Base-by-base conservation (phyloP, 495 filamentous ascomycete species). In the Penicillium coprophilum region DNA sequence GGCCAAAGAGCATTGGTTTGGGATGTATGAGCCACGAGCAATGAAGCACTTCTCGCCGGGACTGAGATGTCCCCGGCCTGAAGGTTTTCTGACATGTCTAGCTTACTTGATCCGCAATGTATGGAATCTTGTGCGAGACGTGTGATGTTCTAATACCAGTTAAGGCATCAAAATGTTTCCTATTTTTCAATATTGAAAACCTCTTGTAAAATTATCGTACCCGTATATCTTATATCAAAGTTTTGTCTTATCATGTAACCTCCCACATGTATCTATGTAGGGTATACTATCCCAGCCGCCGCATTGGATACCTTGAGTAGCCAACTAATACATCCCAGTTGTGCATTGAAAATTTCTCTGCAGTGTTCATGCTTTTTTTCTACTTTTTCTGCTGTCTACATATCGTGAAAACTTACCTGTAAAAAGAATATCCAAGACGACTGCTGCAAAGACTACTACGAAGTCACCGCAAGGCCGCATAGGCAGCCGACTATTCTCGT, bases 11-110 rank as follows among this genome's bases (percentile, higher is more conserved):
- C 71, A 65, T 73, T 72, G 70, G 64, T 70, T 74, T 73, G 72
- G 74, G 67, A 74, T 75, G 72, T 76, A 77, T 77, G 74, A 77
- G 74, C 74, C 73, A 77, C 70, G 74, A 77, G 71, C 71, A 75
- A 77, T 73, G 70, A 76, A 76, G 71, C 68, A 70, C 66, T 62
- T 59, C 60, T 56, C 53, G 58, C 40, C 59, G 55, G 65, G 58
- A 54, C 52, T 13, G 21, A 55, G 17, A 27, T 21, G 52, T 55
- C 44, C 59, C 58, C 57, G 60, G 43, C 61, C 56, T 30, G 46
- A 49, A 63, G 67, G 59, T 72, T 72, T 73, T 73, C 65, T 60
- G 57, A 69, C 65, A 70, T 70, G 67, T 63, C 73, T 72, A 71
- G 63, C 61, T 73, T 70, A 67, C 63, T 70, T 45, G 69, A 69